Evolutionary conservation across 495 filamentous ascomycete species (phyloP).

Genomic region (Lasiosphaeria ovina): DNA sequence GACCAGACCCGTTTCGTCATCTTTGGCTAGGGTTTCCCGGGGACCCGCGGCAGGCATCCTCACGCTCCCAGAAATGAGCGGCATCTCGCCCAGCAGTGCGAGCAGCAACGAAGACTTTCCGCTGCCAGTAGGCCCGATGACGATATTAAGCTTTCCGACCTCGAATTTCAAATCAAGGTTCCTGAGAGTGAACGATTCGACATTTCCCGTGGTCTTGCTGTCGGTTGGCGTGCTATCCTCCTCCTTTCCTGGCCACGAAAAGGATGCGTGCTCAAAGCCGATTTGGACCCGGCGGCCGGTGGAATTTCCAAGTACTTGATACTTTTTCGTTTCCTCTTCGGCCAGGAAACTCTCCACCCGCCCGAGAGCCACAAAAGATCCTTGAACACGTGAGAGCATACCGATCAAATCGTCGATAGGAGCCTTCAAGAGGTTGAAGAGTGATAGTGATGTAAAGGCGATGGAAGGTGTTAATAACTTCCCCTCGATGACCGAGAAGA

Average conservation of each 20-base stretch:
- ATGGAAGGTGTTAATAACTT: conserved; percentile 11
- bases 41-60: conserved; percentile 9
- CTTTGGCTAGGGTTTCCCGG: conserved; percentile 10
- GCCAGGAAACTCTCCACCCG: conserved; percentile 8
- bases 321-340: conserved; percentile 6
- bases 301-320: conserved; percentile 4
- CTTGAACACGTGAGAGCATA: conserved; percentile 7
- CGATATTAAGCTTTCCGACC: conserved; percentile 8
- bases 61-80: conserved; percentile 14
- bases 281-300: no score
- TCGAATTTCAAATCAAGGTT: neutral
- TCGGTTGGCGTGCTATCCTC: no score
- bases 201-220: conserved; percentile 1
- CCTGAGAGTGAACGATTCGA: neutral
- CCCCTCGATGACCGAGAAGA: conserved; percentile 3
- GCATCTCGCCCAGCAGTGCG: conserved; percentile 22
- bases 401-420: conserved; percentile 10
- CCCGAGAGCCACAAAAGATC: conserved; percentile 1
- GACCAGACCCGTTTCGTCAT: conserved; percentile 4
- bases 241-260: conserved; percentile 6
- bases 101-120: conserved; percentile 22
- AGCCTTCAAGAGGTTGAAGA: conserved; percentile 12
- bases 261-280: conserved; percentile 2
- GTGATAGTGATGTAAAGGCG: conserved; percentile 5
- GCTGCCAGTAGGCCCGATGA: conserved; percentile 12